These are phyloP conservation scores for Lentinula detonsa DNA, from an alignment of 768 basidiomycete genomes.

Conservation along the genomic window DNA sequence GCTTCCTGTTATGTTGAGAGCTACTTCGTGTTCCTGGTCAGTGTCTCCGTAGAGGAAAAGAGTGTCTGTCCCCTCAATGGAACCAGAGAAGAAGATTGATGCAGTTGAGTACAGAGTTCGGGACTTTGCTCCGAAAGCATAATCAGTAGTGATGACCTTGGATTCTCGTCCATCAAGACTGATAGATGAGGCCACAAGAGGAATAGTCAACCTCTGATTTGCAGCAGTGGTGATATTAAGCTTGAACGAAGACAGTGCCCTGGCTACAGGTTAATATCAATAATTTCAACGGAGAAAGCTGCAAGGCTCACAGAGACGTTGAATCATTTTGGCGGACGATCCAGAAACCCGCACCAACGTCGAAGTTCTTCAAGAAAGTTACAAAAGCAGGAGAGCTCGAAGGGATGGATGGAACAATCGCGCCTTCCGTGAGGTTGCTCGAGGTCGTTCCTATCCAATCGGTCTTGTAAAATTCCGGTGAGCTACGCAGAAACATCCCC, in stretches of 20 bases:
- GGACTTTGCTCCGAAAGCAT: slow-evolving; percentile 57
- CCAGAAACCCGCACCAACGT: slow-evolving; percentile 61
- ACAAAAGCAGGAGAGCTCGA: slow-evolving; percentile 43
- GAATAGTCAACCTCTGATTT: slow-evolving; percentile 48
- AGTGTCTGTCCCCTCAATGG: slow-evolving; percentile 55
- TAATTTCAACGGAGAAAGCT: background rate
- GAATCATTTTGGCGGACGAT: slow-evolving; percentile 64
- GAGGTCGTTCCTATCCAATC: slow-evolving; percentile 63
- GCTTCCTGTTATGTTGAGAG: slow-evolving; percentile 42
- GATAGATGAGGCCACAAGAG: slow-evolving; percentile 45
- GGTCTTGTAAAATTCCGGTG: slow-evolving; percentile 76
- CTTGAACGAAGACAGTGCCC: slow-evolving; percentile 48
- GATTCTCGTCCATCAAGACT: slow-evolving; percentile 66
- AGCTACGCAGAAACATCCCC: slow-evolving; percentile 72
- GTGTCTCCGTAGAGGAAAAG: slow-evolving; percentile 58
- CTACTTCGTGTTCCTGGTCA: slow-evolving; percentile 48
- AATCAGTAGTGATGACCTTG: slow-evolving; percentile 68
- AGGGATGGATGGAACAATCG: slow-evolving; percentile 8
- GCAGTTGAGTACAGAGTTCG: slow-evolving; percentile 67
- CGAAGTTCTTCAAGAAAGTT: slow-evolving; percentile 63
- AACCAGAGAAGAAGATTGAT: slow-evolving; percentile 61
- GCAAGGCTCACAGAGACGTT: slow-evolving; percentile 41
- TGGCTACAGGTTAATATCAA: slow-evolving; percentile 13
- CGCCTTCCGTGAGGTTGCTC: slow-evolving; percentile 27
- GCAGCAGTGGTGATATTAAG: slow-evolving; percentile 50